Evolutionary conservation across 2,329 filamentous ascomycete genomes (phyloP), one percentile per base, ranked within the genome.

Genomic region (Aspergillus terreus): DNA sequence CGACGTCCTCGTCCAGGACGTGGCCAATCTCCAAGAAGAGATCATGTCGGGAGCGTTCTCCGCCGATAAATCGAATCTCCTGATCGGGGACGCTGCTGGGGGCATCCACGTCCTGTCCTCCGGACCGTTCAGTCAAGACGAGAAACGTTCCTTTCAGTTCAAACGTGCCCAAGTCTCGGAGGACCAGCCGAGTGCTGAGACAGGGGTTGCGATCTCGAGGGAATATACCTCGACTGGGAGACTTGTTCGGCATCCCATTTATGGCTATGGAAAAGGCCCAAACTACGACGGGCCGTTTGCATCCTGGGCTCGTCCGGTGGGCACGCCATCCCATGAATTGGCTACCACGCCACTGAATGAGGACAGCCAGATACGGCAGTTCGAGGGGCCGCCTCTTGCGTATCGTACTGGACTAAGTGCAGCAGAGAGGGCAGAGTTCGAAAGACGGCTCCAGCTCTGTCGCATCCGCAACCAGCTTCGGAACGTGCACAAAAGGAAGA

Each of bases 31-130:
- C 9, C 61, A 75, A 4, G 78, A 80, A 3, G 82, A 79, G 2
- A 74, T 85, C 43, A 82, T 83, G 75, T 78, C 77, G 11, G 82
- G 80, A 2, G 71, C 76, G 0, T 83, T 84, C 51, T 83, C 77
- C 36, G 70, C 74, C 0, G 82, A 85, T 58, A 73, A 74, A 35
- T 76, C 77, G 4, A 77, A 79, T 30, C 70, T 86, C 4, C 63
- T 85, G 2, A 58, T 85, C 12, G 83, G 82, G 2, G 82, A 83
- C 61, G 78, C 79, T 15, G 74, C 76, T 21, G 81, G 81, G 1
- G 76, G 77, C 0, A 63, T 85, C 21, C 78, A 81, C 53, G 59
- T 84, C 0, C 70, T 85, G 2, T 71, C 73, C 7, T 67, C 68
- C 19, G 66, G 60, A 2, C 63, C 68, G 6, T 64, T 55, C 21